phyloP scores from a whole-genome alignment of 345 rosid genomes.

The Lepidium aucheri region DNA sequence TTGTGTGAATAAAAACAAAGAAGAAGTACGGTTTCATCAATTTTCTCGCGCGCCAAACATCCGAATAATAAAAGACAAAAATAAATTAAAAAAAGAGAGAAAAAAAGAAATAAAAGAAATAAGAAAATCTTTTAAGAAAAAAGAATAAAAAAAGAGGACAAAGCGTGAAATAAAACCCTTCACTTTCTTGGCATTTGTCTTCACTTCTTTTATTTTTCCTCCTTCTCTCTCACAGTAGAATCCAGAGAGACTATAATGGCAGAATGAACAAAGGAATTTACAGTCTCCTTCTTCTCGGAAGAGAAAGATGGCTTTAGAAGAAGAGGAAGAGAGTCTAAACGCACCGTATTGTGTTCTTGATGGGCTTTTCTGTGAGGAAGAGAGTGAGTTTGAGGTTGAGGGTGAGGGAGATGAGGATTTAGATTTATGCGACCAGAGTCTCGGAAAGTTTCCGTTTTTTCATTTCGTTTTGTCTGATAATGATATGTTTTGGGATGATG shows the following conservation, averaged over 20 bases:
- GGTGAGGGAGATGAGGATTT: conserved; percentile 21
- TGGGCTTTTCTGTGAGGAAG: conserved; percentile 69
- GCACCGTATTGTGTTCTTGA: conserved; percentile 38
- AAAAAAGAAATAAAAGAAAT: background rate
- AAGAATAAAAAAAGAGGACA: conserved; percentile 19
- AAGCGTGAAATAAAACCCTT: conserved; percentile 61
- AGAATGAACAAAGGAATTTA: conserved; percentile 44
- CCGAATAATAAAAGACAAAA: conserved; percentile 24
- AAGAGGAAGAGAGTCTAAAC: conserved; percentile 25
- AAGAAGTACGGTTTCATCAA: conserved; percentile 28
- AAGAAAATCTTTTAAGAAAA: background rate
- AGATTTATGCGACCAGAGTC: conserved; percentile 7
- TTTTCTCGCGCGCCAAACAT: conserved; percentile 31
- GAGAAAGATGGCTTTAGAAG: conserved; percentile 59
- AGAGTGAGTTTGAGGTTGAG: conserved; percentile 33
- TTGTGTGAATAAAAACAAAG: conserved; percentile 27
- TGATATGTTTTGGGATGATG: conserved; percentile 55
- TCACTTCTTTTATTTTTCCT: conserved; percentile 7
- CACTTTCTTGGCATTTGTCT: conserved; percentile 31
- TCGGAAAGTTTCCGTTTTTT: conserved; percentile 23
- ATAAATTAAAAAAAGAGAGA: background rate
- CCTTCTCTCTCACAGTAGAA: conserved; percentile 5
- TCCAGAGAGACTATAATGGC: conserved; percentile 27
- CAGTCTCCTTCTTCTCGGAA: conserved; percentile 35
- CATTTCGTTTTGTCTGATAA: conserved; percentile 34